A percentile compares a stretch with the other conserved stretches of the same genome.
These are phyloP conservation scores for Coprinopsis marcescibilis DNA, from an alignment of 768 basidiomycete species.

Conservation along the genomic window DNA sequence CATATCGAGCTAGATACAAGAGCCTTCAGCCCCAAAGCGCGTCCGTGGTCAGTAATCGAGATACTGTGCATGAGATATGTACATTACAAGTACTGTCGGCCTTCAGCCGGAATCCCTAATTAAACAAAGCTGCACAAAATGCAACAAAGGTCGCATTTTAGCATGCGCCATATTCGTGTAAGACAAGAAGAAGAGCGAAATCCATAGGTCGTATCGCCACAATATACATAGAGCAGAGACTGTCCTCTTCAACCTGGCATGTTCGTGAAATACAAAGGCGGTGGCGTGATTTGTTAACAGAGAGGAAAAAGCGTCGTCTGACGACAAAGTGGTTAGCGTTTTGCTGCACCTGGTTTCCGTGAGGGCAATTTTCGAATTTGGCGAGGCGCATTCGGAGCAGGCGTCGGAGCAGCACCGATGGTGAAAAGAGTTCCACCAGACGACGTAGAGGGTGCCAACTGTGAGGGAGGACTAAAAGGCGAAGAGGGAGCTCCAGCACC, in stretches of 20 bases:
- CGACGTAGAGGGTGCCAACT: conserved; percentile 30
- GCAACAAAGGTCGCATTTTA: not conserved
- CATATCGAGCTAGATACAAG: conserved; percentile 6
- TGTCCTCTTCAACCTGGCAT: not conserved
- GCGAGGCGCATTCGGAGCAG: conserved; percentile 10
- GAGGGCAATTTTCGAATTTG: conserved; percentile 12
- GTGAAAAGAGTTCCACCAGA: conserved; percentile 46
- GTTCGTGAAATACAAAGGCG: not conserved
- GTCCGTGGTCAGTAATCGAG: conserved; percentile 4
- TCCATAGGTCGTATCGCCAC: not conserved
- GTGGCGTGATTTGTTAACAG: not conserved
- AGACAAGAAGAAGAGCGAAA: not conserved
- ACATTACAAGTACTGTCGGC: conserved; percentile 12
- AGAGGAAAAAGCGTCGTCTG: too few relatives aligned
- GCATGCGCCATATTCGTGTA: not conserved
- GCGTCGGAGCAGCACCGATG: conserved; percentile 51
- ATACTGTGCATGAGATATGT: conserved; percentile 1
- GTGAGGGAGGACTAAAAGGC: conserved; percentile 39
- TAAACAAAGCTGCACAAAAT: not conserved
- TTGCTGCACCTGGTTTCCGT: conserved; percentile 7
- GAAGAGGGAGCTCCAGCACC: conserved; percentile 38
- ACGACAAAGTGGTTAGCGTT: conserved; percentile 5
- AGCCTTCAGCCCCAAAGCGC: conserved; percentile 10
- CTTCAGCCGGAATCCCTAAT: conserved; percentile 17
- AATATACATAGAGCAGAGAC: not conserved